Percentiles rank a stretch among this genome's conserved stretches.
These are phyloP conservation scores for Tylopilus felleus DNA, from an alignment of 768 basidiomycete species.

Conservation along the genomic window DNA sequence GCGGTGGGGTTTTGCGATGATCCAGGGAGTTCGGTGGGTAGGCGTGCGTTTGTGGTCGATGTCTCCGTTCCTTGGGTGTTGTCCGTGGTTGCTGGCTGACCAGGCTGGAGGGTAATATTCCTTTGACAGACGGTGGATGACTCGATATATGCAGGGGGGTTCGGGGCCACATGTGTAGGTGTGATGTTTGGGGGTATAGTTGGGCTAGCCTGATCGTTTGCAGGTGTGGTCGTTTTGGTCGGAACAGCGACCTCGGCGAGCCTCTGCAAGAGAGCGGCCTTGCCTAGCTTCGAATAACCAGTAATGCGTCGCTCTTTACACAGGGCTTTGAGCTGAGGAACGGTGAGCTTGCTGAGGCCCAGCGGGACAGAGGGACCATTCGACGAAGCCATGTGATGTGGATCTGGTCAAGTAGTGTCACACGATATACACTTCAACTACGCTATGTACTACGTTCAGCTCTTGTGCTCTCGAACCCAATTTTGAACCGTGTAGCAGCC, in stretches of 20 bases:
- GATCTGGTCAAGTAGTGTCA: background rate
- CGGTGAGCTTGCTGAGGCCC: slow-evolving; percentile 43
- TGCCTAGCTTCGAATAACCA: slow-evolving; percentile 67
- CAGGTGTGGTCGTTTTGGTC: background rate
- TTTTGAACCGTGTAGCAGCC: slow-evolving; percentile 11
- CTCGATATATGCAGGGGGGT: background rate
- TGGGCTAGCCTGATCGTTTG: background rate
- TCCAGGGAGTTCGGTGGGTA: background rate
- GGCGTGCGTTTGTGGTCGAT: background rate
- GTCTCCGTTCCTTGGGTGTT: background rate
- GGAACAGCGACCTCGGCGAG: slow-evolving; percentile 19
- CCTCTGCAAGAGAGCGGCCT: slow-evolving; percentile 54
- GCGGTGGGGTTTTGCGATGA: background rate
- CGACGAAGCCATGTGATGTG: slow-evolving; percentile 9
- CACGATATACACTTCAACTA: background rate
- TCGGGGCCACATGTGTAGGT: background rate
- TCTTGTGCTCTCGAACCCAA: slow-evolving; percentile 17
- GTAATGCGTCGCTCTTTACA: slow-evolving; percentile 61
- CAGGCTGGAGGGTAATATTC: background rate
- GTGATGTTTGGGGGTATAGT: background rate
- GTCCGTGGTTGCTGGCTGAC: background rate
- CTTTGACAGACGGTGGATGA: background rate
- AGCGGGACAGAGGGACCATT: background rate
- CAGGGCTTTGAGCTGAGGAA: slow-evolving; percentile 60
- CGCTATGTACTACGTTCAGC: background rate